Conservation (phyloP, 2,329 filamentous ascomycete species). For the Penicillium sp. region DNA sequence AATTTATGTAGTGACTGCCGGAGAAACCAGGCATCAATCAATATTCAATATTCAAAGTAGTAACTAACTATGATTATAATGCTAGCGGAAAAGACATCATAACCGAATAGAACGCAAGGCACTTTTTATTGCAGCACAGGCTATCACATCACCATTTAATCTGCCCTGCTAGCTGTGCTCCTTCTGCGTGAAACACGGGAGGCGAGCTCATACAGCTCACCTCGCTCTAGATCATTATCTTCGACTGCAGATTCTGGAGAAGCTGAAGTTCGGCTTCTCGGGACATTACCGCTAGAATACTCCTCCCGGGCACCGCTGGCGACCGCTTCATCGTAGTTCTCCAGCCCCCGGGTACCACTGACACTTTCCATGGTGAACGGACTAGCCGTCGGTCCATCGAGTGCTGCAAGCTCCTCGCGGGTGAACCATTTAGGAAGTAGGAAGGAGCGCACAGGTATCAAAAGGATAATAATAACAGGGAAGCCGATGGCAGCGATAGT, state of each 20-base stretch:
- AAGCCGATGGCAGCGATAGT: conserved; percentile 81
- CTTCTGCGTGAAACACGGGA: conserved; percentile 28
- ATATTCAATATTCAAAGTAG: not conserved
- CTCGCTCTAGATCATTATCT: conserved; percentile 41
- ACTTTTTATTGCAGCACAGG: not conserved
- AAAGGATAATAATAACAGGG: conserved; percentile 67
- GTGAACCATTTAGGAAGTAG: conserved; percentile 63
- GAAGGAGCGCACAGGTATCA: conserved; percentile 65
- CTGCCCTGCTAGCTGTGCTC: conserved; percentile 27
- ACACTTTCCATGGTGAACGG: conserved; percentile 74
- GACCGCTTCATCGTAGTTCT: conserved; percentile 19
- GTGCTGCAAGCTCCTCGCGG: conserved; percentile 56
- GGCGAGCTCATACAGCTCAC: conserved; percentile 41
- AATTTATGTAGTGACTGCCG: not conserved
- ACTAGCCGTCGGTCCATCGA: conserved; percentile 74
- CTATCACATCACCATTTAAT: conserved; percentile 2
- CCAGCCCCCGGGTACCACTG: conserved; percentile 59
- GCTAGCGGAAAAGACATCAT: too few species aligned
- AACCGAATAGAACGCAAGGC: too few species aligned
- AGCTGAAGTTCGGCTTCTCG: conserved; percentile 16
- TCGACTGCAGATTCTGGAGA: conserved; percentile 34
- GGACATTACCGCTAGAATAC: conserved; percentile 15
- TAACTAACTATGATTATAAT: not conserved
- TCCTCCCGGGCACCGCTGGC: conserved; percentile 3
- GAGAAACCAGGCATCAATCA: not conserved